Conservation (phyloP, 257 asterid species). For the Primulina huaijiensis region DNA sequence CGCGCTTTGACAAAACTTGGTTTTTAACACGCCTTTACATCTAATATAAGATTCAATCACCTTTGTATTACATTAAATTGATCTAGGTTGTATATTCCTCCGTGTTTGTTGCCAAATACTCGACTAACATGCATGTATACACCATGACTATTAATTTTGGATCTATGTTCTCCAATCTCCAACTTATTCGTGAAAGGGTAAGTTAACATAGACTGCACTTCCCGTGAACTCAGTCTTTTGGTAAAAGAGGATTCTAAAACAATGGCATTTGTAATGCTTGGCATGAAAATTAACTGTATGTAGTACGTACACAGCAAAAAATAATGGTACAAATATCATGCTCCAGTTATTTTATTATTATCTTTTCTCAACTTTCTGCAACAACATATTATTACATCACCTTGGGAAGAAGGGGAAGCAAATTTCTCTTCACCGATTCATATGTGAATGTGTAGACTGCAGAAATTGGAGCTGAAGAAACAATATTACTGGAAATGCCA, state of each 20-base stretch:
- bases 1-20: neutral
- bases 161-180: too few species aligned
- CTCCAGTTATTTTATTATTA: neutral
- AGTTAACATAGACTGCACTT: neutral
- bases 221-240: neutral
- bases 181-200: too few species aligned
- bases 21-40: neutral
- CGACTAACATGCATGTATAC: too few species aligned
- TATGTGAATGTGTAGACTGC: constrained; percentile 91
- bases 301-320: neutral
- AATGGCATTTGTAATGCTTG: constrained; percentile 12
- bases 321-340: neutral
- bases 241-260: neutral
- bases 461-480: constrained; percentile 91
- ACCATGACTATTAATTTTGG: too few species aligned
- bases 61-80: neutral
- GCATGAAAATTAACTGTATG: neutral
- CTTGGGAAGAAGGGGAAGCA: constrained; percentile 77
- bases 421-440: constrained; percentile 72
- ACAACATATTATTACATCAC: constrained; percentile 33
- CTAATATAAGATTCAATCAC: neutral
- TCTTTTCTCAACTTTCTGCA: neutral
- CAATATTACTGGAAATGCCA: constrained; percentile 81
- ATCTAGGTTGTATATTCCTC: neutral
- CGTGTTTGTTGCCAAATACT: neutral